These are phyloP conservation scores for Bjerkandera adusta DNA, from an alignment of 1,284 basidiomycete genomes.

Conservation along the genomic window DNA sequence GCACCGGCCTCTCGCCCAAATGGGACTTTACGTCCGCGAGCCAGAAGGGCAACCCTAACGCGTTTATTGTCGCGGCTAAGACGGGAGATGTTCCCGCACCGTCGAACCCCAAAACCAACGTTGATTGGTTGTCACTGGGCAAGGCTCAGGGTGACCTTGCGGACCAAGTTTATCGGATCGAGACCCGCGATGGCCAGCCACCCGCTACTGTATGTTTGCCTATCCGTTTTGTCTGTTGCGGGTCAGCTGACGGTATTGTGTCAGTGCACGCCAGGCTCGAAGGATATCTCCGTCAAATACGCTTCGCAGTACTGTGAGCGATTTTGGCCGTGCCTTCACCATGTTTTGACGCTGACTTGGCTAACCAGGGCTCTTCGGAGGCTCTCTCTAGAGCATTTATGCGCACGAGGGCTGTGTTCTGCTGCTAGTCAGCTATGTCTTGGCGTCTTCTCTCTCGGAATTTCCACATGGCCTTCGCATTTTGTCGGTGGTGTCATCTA, in stretches of 20 bases:
- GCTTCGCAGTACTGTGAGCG: conserved; percentile 16
- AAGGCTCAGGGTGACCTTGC: conserved; percentile 33
- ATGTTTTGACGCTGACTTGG: too few species aligned
- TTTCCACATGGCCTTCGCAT: too few species aligned
- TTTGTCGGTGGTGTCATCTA: too few species aligned
- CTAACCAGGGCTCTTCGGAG: conserved; percentile 15
- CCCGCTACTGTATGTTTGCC: conserved; percentile 37
- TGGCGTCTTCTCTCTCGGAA: too few species aligned
- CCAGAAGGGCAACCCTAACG: conserved; percentile 22
- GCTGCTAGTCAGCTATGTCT: too few species aligned
- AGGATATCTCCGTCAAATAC: conserved; percentile 16
- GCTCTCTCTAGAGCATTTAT: conserved; percentile 6
- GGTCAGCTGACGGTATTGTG: too few species aligned
- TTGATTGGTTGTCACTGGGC: conserved; percentile 40
- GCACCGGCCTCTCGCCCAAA: conserved; percentile 22
- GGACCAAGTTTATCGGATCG: conserved; percentile 34
- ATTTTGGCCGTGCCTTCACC: neutral
- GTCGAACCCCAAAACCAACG: conserved; percentile 26
- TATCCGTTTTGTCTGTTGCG: too few species aligned
- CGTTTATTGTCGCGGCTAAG: conserved; percentile 29
- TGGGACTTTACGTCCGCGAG: conserved; percentile 32
- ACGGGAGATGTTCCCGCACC: conserved; percentile 29
- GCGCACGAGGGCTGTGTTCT: too few species aligned
- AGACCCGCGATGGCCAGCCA: conserved; percentile 39
- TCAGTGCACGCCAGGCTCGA: conserved; percentile 17